Percentiles rank a stretch among this genome's conserved stretches.
These are phyloP conservation scores for Endoconidiophora laricicola DNA, from an alignment of 2,329 filamentous ascomycete genomes.

Conservation along the genomic window DNA sequence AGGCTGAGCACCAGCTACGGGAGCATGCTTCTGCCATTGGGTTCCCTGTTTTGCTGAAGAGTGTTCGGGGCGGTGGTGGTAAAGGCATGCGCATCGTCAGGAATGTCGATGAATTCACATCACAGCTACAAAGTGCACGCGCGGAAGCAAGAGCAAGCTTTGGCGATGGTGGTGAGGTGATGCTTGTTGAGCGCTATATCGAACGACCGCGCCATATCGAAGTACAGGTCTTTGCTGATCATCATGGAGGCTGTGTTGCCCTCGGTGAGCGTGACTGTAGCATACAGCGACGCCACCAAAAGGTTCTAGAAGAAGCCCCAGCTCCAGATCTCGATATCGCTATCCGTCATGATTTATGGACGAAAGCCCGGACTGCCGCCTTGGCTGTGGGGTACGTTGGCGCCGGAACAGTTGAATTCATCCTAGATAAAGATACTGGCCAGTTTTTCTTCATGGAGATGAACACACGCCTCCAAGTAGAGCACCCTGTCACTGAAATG, in stretches of 20 bases:
- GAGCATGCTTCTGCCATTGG: constrained; percentile 53
- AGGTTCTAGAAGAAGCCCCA: constrained; percentile 79
- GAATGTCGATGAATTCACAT: constrained; percentile 48
- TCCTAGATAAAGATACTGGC: constrained; percentile 67
- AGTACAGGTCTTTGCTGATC: constrained; percentile 80
- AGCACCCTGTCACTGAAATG: constrained; percentile 77
- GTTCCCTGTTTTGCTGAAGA: constrained; percentile 63
- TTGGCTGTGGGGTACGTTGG: constrained; percentile 75
- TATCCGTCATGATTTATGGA: constrained; percentile 45
- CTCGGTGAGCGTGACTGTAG: constrained; percentile 81
- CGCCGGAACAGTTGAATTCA: constrained; percentile 79
- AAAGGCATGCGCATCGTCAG: constrained; percentile 71
- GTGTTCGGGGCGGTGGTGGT: constrained; percentile 63
- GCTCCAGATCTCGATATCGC: constrained; percentile 48
- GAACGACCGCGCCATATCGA: constrained; percentile 69
- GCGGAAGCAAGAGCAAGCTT: constrained; percentile 66
- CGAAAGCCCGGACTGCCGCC: constrained; percentile 47
- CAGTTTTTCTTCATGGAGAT: constrained; percentile 74
- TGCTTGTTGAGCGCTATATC: constrained; percentile 75
- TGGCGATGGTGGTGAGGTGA: constrained; percentile 60
- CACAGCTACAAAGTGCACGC: constrained; percentile 54
- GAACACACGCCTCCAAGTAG: constrained; percentile 83
- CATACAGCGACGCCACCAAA: constrained; percentile 74
- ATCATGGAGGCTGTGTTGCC: constrained; percentile 60
- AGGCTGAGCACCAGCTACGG: constrained; percentile 45